Percentiles rank a stretch among this genome's conserved stretches.
Evolutionary conservation across 73 alveolate species (phyloP).

Genomic region (Tetrahymena elliotti): DNA sequence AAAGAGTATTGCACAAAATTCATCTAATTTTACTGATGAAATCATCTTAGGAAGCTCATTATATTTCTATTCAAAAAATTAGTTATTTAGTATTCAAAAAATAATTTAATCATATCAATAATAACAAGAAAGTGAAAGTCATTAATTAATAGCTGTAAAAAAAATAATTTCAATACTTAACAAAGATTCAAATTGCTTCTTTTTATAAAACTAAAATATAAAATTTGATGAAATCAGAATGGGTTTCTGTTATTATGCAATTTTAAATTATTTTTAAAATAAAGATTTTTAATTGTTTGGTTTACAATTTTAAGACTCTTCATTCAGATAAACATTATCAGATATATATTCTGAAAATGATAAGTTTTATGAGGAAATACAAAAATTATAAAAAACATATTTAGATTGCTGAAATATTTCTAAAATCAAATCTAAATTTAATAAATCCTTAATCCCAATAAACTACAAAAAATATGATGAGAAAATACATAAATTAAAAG

Average conservation of each 20-base stretch:
- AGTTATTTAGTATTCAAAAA: background rate
- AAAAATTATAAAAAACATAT: too few species aligned
- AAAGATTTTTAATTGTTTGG: too few species aligned
- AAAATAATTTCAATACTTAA: background rate
- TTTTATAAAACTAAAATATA: too few species aligned
- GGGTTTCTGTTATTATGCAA: background rate
- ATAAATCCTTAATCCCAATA: too few species aligned
- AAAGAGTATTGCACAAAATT: background rate
- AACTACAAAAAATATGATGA: too few species aligned
- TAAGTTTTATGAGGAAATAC: background rate
- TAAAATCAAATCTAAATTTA: too few species aligned
- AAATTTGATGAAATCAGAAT: background rate
- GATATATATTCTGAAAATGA: background rate
- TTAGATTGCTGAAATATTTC: background rate
- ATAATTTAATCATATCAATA: background rate
- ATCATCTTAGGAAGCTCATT: background rate
- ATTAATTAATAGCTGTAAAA: background rate
- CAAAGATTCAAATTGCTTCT: too few species aligned
- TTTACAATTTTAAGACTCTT: too few species aligned
- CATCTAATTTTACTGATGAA: background rate
- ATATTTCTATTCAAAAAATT: background rate
- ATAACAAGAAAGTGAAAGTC: background rate
- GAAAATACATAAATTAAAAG: too few species aligned
- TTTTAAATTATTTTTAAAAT: too few species aligned
- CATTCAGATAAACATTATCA: background rate